Evolutionary conservation across 495 filamentous ascomycete species (phyloP).

Genomic region (Letharia columbiana): DNA sequence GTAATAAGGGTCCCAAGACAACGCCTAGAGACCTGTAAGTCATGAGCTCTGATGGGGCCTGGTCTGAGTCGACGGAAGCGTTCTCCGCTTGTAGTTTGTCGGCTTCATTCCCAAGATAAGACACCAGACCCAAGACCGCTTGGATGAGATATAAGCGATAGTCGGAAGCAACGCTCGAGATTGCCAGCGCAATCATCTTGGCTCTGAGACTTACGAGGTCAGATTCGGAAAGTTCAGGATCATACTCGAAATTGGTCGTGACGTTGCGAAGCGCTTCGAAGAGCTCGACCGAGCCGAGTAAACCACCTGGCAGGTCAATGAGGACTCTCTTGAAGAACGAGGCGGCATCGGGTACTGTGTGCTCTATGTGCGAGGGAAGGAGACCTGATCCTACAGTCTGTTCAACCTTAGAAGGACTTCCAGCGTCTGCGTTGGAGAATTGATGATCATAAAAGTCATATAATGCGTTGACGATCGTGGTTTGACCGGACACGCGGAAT

Average conservation of each 20-base stretch:
- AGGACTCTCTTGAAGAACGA: slow-evolving; percentile 65
- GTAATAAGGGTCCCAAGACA: slow-evolving; percentile 55
- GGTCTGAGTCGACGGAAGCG: slow-evolving; percentile 23
- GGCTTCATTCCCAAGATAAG: slow-evolving; percentile 44
- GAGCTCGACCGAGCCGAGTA: slow-evolving; percentile 58
- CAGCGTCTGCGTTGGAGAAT: slow-evolving; percentile 37
- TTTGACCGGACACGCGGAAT: slow-evolving; percentile 57
- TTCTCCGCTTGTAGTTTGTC: slow-evolving; percentile 29
- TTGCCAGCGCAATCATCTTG: slow-evolving; percentile 55
- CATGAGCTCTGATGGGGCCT: slow-evolving; percentile 40
- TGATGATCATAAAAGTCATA: slow-evolving; percentile 54
- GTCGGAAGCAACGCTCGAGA: slow-evolving; percentile 46
- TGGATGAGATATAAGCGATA: slow-evolving; percentile 56
- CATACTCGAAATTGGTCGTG: slow-evolving; percentile 43
- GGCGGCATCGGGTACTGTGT: slow-evolving; percentile 56
- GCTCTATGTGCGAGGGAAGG: slow-evolving; percentile 21
- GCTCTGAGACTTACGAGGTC: slow-evolving; percentile 47
- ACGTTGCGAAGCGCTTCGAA: slow-evolving; percentile 61
- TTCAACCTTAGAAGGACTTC: slow-evolving; percentile 22
- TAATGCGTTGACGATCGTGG: slow-evolving; percentile 44
- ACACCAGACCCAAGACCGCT: slow-evolving; percentile 56
- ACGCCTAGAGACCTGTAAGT: slow-evolving; percentile 54
- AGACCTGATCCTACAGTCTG: slow-evolving; percentile 23
- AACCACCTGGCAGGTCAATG: slow-evolving; percentile 61
- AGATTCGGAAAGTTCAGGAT: slow-evolving; percentile 40